phyloP scores from a whole-genome alignment of 768 basidiomycete genomes.

The Hebeloma cylindrosporum region DNA sequence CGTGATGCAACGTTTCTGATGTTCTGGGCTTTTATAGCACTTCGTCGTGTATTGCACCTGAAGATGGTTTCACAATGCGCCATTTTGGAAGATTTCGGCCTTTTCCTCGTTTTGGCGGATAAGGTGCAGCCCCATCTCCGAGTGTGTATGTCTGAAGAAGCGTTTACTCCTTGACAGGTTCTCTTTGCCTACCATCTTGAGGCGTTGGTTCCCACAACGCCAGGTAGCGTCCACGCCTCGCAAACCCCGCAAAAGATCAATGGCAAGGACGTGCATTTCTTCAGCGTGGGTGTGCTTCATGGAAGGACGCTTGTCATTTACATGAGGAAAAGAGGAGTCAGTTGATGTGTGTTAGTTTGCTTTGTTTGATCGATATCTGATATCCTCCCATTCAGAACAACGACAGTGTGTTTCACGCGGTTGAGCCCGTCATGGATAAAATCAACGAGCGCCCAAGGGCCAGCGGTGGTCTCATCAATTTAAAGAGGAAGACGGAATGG shows the following conservation, averaged over 20 bases:
- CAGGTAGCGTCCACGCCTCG: constrained; percentile 60
- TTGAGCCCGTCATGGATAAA: constrained; percentile 89
- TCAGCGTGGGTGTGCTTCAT: constrained; percentile 86
- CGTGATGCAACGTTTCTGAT: not conserved
- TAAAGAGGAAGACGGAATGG: constrained; percentile 81
- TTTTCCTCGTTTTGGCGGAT: constrained; percentile 92
- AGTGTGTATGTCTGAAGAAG: not conserved
- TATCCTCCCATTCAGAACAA: constrained; percentile 14
- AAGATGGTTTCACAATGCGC: constrained; percentile 93
- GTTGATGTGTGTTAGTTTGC: constrained; percentile 11
- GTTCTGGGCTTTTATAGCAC: constrained; percentile 51
- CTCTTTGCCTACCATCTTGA: constrained; percentile 95
- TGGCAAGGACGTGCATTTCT: constrained; percentile 92
- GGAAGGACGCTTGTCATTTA: constrained; percentile 90
- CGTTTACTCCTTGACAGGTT: constrained; percentile 47
- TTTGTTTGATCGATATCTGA: not conserved
- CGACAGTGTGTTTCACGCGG: constrained; percentile 91
- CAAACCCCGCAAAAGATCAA: constrained; percentile 89
- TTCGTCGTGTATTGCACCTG: constrained; percentile 89
- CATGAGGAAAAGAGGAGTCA: constrained; percentile 90
- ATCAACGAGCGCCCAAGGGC: constrained; percentile 73
- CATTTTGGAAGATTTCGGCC: constrained; percentile 94
- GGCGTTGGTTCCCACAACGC: constrained; percentile 88
- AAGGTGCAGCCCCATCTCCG: constrained; percentile 50
- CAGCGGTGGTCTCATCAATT: constrained; percentile 60